These are phyloP conservation scores for Lentinula sp. DNA, from an alignment of 768 basidiomycete species.

Conservation along the genomic window DNA sequence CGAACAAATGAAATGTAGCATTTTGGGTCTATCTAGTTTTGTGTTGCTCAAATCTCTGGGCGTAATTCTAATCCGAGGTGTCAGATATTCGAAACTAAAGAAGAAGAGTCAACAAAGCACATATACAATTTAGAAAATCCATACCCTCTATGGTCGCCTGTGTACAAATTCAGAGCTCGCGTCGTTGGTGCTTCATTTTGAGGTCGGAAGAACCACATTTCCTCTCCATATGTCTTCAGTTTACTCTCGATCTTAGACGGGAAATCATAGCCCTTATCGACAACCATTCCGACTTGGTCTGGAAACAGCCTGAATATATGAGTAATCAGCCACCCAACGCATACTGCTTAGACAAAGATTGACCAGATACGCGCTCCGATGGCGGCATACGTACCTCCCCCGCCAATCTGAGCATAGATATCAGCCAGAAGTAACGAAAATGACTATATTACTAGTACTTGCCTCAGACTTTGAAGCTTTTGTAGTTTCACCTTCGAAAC, in stretches of 20 bases:
- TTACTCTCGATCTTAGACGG: conserved; percentile 46
- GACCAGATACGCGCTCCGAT: conserved; percentile 83
- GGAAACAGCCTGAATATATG: conserved; percentile 52
- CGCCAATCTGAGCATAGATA: conserved; percentile 59
- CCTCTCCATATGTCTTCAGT: conserved; percentile 57
- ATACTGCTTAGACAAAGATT: neutral
- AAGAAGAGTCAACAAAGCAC: neutral
- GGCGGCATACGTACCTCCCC: conserved; percentile 79
- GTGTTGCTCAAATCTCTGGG: conserved; percentile 62
- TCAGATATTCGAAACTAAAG: conserved; percentile 71
- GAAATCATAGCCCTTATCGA: conserved; percentile 80
- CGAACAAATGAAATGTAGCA: conserved; percentile 83
- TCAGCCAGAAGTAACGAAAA: neutral
- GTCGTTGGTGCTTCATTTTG: conserved; percentile 54
- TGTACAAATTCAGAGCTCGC: conserved; percentile 67
- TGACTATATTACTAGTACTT: conserved; percentile 14
- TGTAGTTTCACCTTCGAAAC: conserved; percentile 48
- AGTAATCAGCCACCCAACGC: too few relatives aligned
- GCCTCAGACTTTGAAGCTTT: conserved; percentile 44
- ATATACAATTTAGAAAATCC: conserved; percentile 6
- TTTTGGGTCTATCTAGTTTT: conserved; percentile 40
- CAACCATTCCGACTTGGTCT: conserved; percentile 67
- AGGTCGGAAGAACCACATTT: conserved; percentile 76
- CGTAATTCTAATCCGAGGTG: conserved; percentile 61
- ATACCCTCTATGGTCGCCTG: conserved; percentile 68